Percentiles rank a stretch among this genome's conserved stretches.
phyloP scores from a whole-genome alignment of 768 basidiomycete genomes.

The Boletus huronensis region DNA sequence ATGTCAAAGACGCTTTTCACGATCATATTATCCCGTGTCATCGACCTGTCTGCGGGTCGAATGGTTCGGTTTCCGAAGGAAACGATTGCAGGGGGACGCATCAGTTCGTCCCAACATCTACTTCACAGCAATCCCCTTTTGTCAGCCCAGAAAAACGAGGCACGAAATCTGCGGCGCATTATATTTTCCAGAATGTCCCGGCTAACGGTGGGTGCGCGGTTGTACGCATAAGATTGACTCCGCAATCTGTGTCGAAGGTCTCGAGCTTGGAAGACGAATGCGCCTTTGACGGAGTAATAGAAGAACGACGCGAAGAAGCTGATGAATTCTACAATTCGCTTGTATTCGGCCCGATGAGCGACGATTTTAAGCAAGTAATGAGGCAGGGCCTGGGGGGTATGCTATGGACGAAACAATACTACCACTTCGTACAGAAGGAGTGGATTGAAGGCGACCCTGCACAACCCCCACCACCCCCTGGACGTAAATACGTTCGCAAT shows the following conservation, averaged over 20 bases:
- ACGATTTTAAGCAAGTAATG: conserved; percentile 95
- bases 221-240: conserved; percentile 90
- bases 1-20: conserved; percentile 97
- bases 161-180: conserved; percentile 93
- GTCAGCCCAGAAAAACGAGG: conserved; percentile 85
- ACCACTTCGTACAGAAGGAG: conserved; percentile 92
- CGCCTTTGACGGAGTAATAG: conserved; percentile 82
- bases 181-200: conserved; percentile 82
- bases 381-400: conserved; percentile 94
- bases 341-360: conserved; percentile 78
- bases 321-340: conserved; percentile 92
- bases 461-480: conserved; percentile 91
- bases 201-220: conserved; percentile 92
- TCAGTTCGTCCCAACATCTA: not conserved
- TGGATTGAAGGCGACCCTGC: conserved; percentile 96
- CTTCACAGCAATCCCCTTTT: conserved; percentile 36
- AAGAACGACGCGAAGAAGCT: conserved; percentile 88
- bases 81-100: not conserved
- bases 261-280: conserved; percentile 82
- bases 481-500: conserved; percentile 82
- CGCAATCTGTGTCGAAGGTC: conserved; percentile 69
- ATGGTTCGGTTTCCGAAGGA: conserved; percentile 5
- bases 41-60: conserved; percentile 51
- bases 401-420: conserved; percentile 99
- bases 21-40: conserved; percentile 92